A percentile compares a stretch with the other conserved stretches of the same genome.
Conservation (phyloP, 2,329 filamentous ascomycete species). For the Epichloe typhina region DNA sequence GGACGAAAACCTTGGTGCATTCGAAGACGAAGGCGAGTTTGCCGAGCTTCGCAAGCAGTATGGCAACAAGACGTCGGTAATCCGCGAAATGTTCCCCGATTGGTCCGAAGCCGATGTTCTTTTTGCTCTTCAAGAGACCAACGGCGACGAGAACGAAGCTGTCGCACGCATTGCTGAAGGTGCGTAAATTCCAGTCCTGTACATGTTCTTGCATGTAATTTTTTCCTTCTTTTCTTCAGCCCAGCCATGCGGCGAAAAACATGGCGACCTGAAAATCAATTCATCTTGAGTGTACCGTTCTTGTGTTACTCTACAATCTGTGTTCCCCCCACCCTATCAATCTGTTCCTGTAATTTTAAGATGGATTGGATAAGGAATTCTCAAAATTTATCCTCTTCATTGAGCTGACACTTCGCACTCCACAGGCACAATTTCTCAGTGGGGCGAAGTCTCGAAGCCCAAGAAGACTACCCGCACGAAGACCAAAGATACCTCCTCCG, state of each 20-base stretch:
- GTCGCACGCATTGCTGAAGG: conserved; percentile 72
- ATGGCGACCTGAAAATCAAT: not conserved
- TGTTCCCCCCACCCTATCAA: too few relatives aligned
- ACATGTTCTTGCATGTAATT: conserved; percentile 4
- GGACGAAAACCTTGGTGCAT: conserved; percentile 43
- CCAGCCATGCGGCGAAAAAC: not conserved
- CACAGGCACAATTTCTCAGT: conserved; percentile 66
- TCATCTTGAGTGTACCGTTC: not conserved
- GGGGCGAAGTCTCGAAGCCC: conserved; percentile 70
- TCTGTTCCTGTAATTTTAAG: too few relatives aligned
- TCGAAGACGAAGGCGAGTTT: conserved; percentile 78
- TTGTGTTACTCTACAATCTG: too few relatives aligned
- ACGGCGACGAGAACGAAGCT: conserved; percentile 62
- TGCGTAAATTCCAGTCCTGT: conserved; percentile 24
- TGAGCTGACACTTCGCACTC: conserved; percentile 9
- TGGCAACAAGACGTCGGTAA: conserved; percentile 59
- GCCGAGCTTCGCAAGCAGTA: conserved; percentile 88
- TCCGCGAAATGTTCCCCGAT: conserved; percentile 88
- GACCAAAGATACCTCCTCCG: conserved; percentile 47
- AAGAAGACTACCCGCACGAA: conserved; percentile 68
- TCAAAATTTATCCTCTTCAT: not conserved
- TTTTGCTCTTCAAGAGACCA: conserved; percentile 79
- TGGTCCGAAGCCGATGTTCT: conserved; percentile 95
- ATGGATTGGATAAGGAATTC: too few relatives aligned
- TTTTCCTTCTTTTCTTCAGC: conserved; percentile 1